phyloP scores from a whole-genome alignment of 352 stramenopile species.

The Albugo laibachii region DNA sequence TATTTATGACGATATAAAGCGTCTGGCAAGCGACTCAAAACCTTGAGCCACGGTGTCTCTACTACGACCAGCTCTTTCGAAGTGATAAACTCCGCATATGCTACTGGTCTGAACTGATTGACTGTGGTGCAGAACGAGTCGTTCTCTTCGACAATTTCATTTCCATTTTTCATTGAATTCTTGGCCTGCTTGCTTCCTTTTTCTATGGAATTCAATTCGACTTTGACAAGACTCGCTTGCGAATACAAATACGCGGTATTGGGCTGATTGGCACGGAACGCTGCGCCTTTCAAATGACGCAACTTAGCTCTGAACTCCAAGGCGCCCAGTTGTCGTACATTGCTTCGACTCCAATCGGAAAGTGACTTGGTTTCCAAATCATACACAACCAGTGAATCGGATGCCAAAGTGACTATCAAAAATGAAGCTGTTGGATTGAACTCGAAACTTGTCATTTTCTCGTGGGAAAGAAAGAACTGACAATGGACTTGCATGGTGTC shows the following conservation, averaged over 20 bases:
- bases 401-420: slow-evolving; percentile 61
- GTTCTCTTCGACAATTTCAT: no score
- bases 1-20: slow-evolving; percentile 75
- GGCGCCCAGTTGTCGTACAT: not conserved
- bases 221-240: slow-evolving; percentile 60
- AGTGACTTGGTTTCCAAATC: slow-evolving; percentile 29
- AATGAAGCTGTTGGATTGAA: slow-evolving; percentile 60
- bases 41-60: slow-evolving; percentile 74
- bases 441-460: slow-evolving; percentile 60
- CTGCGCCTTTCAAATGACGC: slow-evolving; percentile 59
- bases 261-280: slow-evolving; percentile 52
- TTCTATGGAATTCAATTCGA: slow-evolving; percentile 32
- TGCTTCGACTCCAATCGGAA: slow-evolving; percentile 7
- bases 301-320: not conserved
- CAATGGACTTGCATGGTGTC: slow-evolving; percentile 74
- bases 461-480: slow-evolving; percentile 30
- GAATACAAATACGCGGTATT: slow-evolving; percentile 68
- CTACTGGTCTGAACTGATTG: slow-evolving; percentile 67
- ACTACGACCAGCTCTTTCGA: slow-evolving; percentile 60
- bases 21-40: slow-evolving; percentile 56
- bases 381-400: slow-evolving; percentile 73
- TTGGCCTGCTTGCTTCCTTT: no score
- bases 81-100: slow-evolving; percentile 64
- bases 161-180: no score
- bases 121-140: slow-evolving; percentile 15